A percentile compares a stretch with the other conserved stretches of the same genome.
phyloP scores from a whole-genome alignment of 208 protist genomes.

The Crithidia sp. region DNA sequence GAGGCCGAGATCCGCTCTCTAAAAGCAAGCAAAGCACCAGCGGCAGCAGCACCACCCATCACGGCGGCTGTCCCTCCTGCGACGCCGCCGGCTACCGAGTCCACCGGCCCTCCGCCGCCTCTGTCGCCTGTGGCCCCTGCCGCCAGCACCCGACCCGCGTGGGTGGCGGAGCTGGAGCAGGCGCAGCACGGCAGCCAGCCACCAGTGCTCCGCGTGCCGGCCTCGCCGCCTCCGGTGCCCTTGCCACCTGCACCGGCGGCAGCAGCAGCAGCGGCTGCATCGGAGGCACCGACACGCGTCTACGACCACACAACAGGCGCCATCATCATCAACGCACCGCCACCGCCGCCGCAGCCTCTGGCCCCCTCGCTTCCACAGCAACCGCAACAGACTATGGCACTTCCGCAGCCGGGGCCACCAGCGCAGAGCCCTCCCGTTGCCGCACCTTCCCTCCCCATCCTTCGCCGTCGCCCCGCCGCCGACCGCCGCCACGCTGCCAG shows the following conservation, averaged over 20 bases:
- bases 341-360: neutral
- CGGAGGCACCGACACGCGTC: neutral
- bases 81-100: neutral
- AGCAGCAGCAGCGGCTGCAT: neutral
- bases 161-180: conserved; percentile 34
- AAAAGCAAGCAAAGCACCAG: conserved; percentile 19
- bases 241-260: conserved; percentile 7
- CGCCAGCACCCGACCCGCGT: conserved; percentile 7
- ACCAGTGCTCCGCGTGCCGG: neutral
- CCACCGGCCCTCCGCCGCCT: neutral
- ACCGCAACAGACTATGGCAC: too few species aligned
- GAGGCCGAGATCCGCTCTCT: conserved; percentile 61
- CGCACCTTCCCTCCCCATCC: neutral
- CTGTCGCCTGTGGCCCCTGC: neutral
- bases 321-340: conserved; percentile 13
- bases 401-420: too few species aligned
- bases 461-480: neutral
- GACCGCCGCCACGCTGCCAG: neutral
- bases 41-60: conserved; percentile 2
- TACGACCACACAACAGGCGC: conserved; percentile 5
- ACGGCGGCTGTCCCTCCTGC: neutral
- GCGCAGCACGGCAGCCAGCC: conserved; percentile 18
- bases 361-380: too few species aligned
- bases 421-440: neutral
- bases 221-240: conserved; percentile 5